A percentile compares a stretch with the other conserved stretches of the same genome.
These are phyloP conservation scores for Solanum sejunctum DNA, from an alignment of 257 asterid species.

Conservation along the genomic window DNA sequence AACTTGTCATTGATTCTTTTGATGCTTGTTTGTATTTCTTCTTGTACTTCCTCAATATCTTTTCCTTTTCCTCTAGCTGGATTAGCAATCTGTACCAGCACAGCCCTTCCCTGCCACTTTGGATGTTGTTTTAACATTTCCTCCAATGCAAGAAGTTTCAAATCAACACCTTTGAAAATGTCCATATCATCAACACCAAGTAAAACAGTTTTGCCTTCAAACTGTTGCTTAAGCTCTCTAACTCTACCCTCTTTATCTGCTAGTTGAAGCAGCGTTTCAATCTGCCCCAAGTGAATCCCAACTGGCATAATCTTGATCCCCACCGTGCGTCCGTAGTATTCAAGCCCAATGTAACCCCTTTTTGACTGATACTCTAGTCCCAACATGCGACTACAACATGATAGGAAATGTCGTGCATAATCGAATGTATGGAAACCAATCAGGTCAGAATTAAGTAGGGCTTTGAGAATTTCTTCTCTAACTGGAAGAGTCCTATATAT, in stretches of 20 bases:
- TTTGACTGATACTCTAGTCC: slow-evolving; percentile 38
- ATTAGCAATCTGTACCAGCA: slow-evolving; percentile 33
- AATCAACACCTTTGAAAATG: slow-evolving; percentile 38
- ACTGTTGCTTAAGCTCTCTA: slow-evolving; percentile 29
- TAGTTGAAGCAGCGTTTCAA: slow-evolving; percentile 22
- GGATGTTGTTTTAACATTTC: slow-evolving; percentile 35
- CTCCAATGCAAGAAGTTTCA: slow-evolving; percentile 39
- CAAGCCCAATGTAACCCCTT: slow-evolving; percentile 43
- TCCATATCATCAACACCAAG: slow-evolving; percentile 51
- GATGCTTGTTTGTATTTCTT: slow-evolving; percentile 21
- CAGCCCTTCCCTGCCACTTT: slow-evolving; percentile 35
- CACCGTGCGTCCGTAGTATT: slow-evolving; percentile 37
- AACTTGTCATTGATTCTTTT: slow-evolving; percentile 27
- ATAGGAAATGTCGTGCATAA: slow-evolving; percentile 41
- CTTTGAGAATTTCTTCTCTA: slow-evolving; percentile 38
- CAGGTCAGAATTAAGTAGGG: slow-evolving; percentile 32
- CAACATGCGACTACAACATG: slow-evolving; percentile 43
- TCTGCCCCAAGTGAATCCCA: slow-evolving; percentile 38
- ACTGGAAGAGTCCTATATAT: slow-evolving; percentile 37
- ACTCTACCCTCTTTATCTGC: slow-evolving; percentile 35
- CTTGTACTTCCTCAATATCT: slow-evolving; percentile 38
- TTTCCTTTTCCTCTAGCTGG: slow-evolving; percentile 40
- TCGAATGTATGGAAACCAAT: slow-evolving; percentile 45
- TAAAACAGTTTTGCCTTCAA: slow-evolving; percentile 29
- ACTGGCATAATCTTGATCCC: slow-evolving; percentile 48